These are phyloP conservation scores for Globisporangium lucens DNA, from an alignment of 352 stramenopile species.

Conservation along the genomic window DNA sequence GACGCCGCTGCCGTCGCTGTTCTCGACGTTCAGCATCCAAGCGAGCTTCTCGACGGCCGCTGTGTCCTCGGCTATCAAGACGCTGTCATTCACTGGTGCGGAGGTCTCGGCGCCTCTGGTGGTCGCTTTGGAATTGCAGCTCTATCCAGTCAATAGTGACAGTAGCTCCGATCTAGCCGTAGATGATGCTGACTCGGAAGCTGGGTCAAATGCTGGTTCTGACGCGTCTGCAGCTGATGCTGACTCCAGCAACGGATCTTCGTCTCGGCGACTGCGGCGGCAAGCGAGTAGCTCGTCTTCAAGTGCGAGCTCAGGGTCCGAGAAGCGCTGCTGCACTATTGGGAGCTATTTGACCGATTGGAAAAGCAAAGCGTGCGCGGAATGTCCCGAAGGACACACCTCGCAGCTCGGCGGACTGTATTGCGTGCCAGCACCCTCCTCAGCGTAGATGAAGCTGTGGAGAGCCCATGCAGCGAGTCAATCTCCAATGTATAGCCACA, in stretches of 20 bases:
- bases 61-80: constrained; percentile 1
- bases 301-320: not conserved
- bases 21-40: constrained; percentile 3
- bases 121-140: not conserved
- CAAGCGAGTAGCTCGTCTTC: not conserved
- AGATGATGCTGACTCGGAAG: not conserved
- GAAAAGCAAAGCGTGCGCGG: not conserved
- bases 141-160: not conserved
- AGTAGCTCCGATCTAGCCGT: not conserved
- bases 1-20: not conserved
- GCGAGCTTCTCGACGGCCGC: not conserved
- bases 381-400: not conserved
- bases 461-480: no score
- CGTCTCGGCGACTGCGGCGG: not conserved
- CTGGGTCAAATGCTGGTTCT: not conserved
- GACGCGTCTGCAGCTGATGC: not conserved
- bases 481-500: no score
- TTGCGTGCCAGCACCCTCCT: not conserved
- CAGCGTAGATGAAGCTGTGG: not conserved
- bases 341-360: not conserved
- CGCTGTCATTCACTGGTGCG: not conserved
- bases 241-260: not conserved
- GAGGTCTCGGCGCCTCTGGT: not conserved
- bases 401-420: constrained; percentile 4
- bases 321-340: not conserved